Conservation (phyloP, 2,329 filamentous ascomycete genomes). For the Nannizzia gypsea region DNA sequence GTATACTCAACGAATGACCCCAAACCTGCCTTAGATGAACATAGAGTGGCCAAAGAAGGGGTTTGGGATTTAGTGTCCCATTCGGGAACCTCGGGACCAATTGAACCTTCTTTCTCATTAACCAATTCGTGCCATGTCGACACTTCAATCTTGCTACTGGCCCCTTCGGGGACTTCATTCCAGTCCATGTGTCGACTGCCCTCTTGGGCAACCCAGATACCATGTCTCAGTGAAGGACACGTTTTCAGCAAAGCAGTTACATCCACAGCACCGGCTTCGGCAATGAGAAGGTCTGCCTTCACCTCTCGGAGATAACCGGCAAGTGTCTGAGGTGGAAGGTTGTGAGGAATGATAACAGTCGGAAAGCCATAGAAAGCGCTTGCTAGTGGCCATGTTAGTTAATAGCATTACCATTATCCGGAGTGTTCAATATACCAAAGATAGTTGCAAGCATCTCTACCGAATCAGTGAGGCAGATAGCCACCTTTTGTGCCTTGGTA, state of each 20-base stretch:
- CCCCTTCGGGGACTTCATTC: slow-evolving; percentile 73
- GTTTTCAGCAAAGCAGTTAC: slow-evolving; percentile 59
- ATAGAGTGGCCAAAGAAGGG: slow-evolving; percentile 35
- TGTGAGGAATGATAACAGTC: slow-evolving; percentile 73
- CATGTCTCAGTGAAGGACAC: slow-evolving; percentile 59
- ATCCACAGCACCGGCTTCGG: slow-evolving; percentile 75
- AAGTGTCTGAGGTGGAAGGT: slow-evolving; percentile 57
- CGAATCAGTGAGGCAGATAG: slow-evolving; percentile 86
- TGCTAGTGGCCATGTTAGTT: slow-evolving; percentile 38
- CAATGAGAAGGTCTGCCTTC: slow-evolving; percentile 69
- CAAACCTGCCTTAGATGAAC: slow-evolving; percentile 30
- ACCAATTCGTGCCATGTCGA: slow-evolving; percentile 90
- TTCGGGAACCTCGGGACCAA: slow-evolving; percentile 53
- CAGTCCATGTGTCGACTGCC: slow-evolving; percentile 90
- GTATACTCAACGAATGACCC: slow-evolving; percentile 72
- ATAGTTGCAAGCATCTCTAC: slow-evolving; percentile 71
- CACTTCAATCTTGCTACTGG: slow-evolving; percentile 62
- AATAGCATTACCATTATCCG: not conserved
- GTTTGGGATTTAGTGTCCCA: slow-evolving; percentile 43
- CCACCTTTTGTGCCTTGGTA: slow-evolving; percentile 59
- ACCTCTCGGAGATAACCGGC: slow-evolving; percentile 60
- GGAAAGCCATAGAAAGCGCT: slow-evolving; percentile 82
- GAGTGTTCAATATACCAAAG: slow-evolving; percentile 48
- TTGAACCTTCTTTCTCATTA: slow-evolving; percentile 51
- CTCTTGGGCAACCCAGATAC: slow-evolving; percentile 87